Conservation (phyloP, 2,329 filamentous ascomycete genomes). For the Exophiala spinifera region DNA sequence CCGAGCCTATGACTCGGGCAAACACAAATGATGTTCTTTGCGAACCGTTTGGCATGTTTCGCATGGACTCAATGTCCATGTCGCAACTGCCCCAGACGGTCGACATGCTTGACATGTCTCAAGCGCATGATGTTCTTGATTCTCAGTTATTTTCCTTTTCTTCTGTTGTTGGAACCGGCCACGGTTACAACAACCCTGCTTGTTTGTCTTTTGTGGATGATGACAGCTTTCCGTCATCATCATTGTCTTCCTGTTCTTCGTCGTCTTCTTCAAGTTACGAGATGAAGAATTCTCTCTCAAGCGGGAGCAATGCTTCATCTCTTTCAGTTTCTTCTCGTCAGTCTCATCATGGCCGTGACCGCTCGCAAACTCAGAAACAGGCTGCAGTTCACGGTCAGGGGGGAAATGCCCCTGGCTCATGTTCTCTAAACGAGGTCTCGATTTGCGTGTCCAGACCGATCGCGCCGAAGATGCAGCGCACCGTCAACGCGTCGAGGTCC, state of each 20-base stretch:
- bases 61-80: constrained; percentile 40
- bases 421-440: constrained; percentile 39
- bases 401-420: constrained; percentile 39
- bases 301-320: constrained; percentile 45
- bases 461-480: constrained; percentile 45
- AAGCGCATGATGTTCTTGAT: constrained; percentile 29
- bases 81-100: constrained; percentile 32
- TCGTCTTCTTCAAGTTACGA: constrained; percentile 40
- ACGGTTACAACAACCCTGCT: constrained; percentile 35
- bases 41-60: constrained; percentile 44
- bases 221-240: constrained; percentile 35
- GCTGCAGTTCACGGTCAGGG: too few relatives aligned
- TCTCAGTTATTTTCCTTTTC: constrained; percentile 36
- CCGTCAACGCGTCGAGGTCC: constrained; percentile 34
- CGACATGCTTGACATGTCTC: constrained; percentile 32
- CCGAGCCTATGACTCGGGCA: constrained; percentile 45
- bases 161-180: constrained; percentile 35
- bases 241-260: constrained; percentile 14
- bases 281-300: constrained; percentile 51
- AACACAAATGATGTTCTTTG: constrained; percentile 46
- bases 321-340: constrained; percentile 30
- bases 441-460: constrained; percentile 41
- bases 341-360: constrained; percentile 39
- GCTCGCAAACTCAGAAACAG: background rate
- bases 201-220: constrained; percentile 30